Evolutionary conservation across 2,329 filamentous ascomycete species (phyloP).

Genomic region (Fusarium praegraminearum): DNA sequence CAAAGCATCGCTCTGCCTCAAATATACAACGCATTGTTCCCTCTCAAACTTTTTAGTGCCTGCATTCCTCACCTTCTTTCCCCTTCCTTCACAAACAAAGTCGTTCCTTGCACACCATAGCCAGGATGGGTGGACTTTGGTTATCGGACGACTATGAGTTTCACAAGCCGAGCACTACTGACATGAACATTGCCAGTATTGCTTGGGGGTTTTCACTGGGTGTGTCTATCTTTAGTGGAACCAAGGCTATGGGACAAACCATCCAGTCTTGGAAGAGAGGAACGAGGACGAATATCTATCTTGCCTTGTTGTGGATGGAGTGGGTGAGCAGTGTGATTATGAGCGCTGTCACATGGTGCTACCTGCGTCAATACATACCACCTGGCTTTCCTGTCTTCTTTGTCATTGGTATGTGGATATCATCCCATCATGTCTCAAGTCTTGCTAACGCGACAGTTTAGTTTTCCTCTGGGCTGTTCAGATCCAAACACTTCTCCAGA

Average conservation of each 20-base stretch:
- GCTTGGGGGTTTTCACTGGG: conserved; percentile 47
- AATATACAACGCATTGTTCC: conserved; percentile 25
- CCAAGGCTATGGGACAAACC: conserved; percentile 43
- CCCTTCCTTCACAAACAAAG: not conserved
- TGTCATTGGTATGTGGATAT: conserved; percentile 35
- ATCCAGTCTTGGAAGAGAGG: conserved; percentile 47
- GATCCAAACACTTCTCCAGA: conserved; percentile 65
- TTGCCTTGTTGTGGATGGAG: conserved; percentile 45
- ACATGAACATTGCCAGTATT: conserved; percentile 50
- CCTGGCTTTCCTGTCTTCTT: conserved; percentile 45
- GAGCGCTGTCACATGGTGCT: conserved; percentile 47
- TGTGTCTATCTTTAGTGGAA: conserved; percentile 44
- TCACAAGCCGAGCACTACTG: conserved; percentile 38
- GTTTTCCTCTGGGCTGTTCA: conserved; percentile 56
- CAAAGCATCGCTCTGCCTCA: conserved; percentile 17
- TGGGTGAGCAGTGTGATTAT: conserved; percentile 45
- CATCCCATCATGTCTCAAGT: fast-evolving
- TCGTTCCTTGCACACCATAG: conserved; percentile 8
- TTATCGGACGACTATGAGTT: conserved; percentile 38
- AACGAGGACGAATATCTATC: conserved; percentile 40
- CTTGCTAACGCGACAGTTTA: not conserved
- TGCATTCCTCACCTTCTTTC: conserved; percentile 1
- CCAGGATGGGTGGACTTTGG: conserved; percentile 41
- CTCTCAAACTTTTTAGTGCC: not conserved
- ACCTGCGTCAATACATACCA: conserved; percentile 43